These are phyloP conservation scores for sunflower (Helianthus annuus) DNA, from an alignment of 129 eudicot species.

Conservation along the genomic window HanXRQr2.0-SUNRISE NC_035443.2:184241865-184242364, in stretches of 20 bases:
- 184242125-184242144: too few species aligned
- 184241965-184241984: neutral
- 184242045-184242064: neutral
- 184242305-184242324: neutral
- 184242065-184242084: too few species aligned
- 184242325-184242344: neutral
- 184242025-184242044: neutral
- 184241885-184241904: constrained; percentile 25
- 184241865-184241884: constrained; percentile 31
- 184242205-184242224: too few species aligned
- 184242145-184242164: too few species aligned
- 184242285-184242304: constrained; percentile 7
- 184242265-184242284: neutral
- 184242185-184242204: too few species aligned
- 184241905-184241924: constrained; percentile 15
- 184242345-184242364: neutral
- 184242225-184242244: neutral
- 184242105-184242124: too few species aligned
- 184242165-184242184: too few species aligned
- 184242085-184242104: too few species aligned
- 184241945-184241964: neutral
- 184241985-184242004: neutral
- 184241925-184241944: constrained; percentile 3
- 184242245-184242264: neutral
- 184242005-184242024: neutral